Base-by-base conservation (phyloP, 208 protist genomes). In the Trypanosoma lewisi region DNA sequence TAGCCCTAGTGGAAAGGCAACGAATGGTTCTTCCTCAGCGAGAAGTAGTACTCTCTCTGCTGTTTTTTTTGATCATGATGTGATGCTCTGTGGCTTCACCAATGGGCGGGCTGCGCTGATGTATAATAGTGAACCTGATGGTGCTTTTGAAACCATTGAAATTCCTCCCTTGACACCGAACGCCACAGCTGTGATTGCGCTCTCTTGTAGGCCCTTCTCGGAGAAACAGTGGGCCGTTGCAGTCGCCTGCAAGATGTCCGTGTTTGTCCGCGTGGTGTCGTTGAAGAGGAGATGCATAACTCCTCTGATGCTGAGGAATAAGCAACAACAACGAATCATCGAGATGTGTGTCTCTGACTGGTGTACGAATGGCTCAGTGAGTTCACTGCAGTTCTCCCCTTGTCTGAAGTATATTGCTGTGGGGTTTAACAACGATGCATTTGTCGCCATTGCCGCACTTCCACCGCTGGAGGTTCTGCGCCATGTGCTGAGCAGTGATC, bases 91-190 rank as follows among this genome's bases (percentile, higher is more conserved):
- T 41, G 78, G 78, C 27, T 83, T 74, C 61, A 49, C 73, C 9
- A 66, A 83, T 61, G 78, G 78, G 21, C 55, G 51, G 27, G 67
- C 74, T 4, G 55, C 49, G 23, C 50, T 83, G 30, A 39, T 57
- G 0, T 53, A 66, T 30, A 34, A 17, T 36, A 39, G 31, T 21
- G 19, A 33, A 1, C 17, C 19, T 47, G 54, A 33, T 37, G 45
- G 19, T 19, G 47, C 12, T 28, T 23, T 39, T 41, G 51, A 48
- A 45, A 14, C 12, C 27, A 45, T 55, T 25, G 47, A 64, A 6
- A 49, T 68, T 36, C 28, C 44, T 9, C 25, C 55, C 21, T 63
- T 64, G 12, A 58, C 27, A 25, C 37, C 37, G 14, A 55, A 66
- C 31, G 19, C 23, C 52, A 56, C 42, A 30, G 23, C 49, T 9